Base-by-base conservation (phyloP, 805 yeast genomes). In the Candida piceae region DNA sequence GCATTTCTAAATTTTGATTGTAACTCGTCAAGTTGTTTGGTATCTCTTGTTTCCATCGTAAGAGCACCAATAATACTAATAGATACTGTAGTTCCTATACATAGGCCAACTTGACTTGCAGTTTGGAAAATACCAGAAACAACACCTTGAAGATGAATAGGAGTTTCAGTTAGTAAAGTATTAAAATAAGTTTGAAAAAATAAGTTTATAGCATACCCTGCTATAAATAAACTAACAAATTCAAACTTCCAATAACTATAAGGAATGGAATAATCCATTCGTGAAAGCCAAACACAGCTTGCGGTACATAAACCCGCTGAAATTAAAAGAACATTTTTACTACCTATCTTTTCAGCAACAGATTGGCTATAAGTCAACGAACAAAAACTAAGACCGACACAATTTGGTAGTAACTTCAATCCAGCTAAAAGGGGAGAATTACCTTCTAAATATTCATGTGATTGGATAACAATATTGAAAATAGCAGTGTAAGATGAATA, bases 101-200 rank as follows among this genome's bases (percentile, higher is more conserved):
- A 47, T 17, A 50, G 38, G 1, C 63, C 64, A 19, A 64, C 38
- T 45, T 66, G 71, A 1, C 58, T 60, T 11, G 50, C 39, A 1
- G 70, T 63, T 39, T 57, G 63, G 24, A 56, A 49, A 6, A 66
- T 42, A 1, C 67, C 72, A 6, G 62, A 39, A 3, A 66, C 65
- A 20, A 62, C 58, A 13, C 69, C 72, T 35, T 66, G 70, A 12
- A 63, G 40, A 34, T 63, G 60, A 4, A 47, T 31, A 0, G 74
- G 72, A 7, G 70, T 58, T 16, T 34, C 52, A 30, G 40, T 55
- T 26, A 55, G 49, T 7, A 65, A 46, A 4, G 60, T 52, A 22
- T 53, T 60, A 26, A 58, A 36, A 34, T 58, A 66, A 3, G 63
- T 53, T 19, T 63, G 52, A 44, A 61, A 64, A 41, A 54, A 66